Percentiles rank a stretch among this genome's conserved stretches.
phyloP scores from a whole-genome alignment of 192 early-diverging fungal genomes.

The Coemansia sp. region DNA sequence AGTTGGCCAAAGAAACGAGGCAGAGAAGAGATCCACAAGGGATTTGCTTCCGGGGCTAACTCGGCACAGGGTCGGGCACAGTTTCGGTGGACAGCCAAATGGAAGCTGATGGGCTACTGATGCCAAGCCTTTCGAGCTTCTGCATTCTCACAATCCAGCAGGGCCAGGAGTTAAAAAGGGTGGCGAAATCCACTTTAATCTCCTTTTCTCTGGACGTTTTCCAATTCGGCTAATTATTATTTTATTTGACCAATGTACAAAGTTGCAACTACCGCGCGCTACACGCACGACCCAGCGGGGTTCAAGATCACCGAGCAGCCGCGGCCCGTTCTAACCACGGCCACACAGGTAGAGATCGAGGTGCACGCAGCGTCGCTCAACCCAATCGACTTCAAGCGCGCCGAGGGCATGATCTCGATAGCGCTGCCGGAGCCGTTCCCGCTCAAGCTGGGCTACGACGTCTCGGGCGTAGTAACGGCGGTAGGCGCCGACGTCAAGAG shows the following conservation, averaged over 20 bases:
- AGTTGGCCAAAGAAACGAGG: neutral
- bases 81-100: neutral
- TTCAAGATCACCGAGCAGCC: constrained; percentile 13
- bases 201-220: neutral
- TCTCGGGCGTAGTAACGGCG: constrained; percentile 49
- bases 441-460: constrained; percentile 56
- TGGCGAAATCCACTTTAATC: neutral
- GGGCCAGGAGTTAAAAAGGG: neutral
- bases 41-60: constrained; percentile 5
- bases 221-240: neutral
- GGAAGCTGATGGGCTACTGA: constrained; percentile 8
- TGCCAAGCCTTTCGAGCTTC: neutral
- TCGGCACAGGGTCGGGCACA: neutral
- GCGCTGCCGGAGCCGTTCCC: constrained; percentile 41
- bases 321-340: neutral
- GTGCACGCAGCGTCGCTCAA: constrained; percentile 58
- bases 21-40: constrained; percentile 5
- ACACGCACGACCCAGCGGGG: constrained; percentile 20
- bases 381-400: constrained; percentile 58
- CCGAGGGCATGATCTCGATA: constrained; percentile 40
- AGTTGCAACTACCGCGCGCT: constrained; percentile 13
- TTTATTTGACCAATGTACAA: constrained; percentile 12
- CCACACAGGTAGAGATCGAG: constrained; percentile 26
- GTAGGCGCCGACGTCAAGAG: constrained; percentile 32
- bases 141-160: neutral